These are phyloP conservation scores for Clarireedia sp. DNA, from an alignment of 2,329 filamentous ascomycete genomes.

Conservation along the genomic window DNA sequence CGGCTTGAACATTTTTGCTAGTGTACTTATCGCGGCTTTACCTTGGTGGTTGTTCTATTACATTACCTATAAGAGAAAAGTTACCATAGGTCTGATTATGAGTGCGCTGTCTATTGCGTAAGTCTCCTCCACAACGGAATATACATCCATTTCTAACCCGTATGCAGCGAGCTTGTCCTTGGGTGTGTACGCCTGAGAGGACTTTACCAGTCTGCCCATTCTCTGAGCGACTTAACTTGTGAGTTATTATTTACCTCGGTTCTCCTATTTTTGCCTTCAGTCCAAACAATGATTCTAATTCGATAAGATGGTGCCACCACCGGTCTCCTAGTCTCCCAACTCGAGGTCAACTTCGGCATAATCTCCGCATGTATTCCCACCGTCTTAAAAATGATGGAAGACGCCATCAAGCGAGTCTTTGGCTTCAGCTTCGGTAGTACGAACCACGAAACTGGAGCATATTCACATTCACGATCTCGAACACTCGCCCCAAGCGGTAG, in stretches of 20 bases:
- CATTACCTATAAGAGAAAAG: slow-evolving; percentile 12
- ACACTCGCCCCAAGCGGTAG: not conserved
- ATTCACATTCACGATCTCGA: not conserved
- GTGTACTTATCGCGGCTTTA: slow-evolving; percentile 4
- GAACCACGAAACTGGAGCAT: not conserved
- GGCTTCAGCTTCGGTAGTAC: not conserved
- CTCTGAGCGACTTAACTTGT: not conserved
- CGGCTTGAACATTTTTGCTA: slow-evolving; percentile 11
- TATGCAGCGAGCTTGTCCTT: not conserved
- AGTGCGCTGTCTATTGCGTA: slow-evolving; percentile 8
- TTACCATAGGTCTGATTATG: slow-evolving; percentile 9
- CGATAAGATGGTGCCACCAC: slow-evolving; percentile 7
- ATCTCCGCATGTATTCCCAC: slow-evolving; percentile 14
- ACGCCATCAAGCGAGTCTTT: slow-evolving; percentile 4
- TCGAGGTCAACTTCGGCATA: slow-evolving; percentile 14
- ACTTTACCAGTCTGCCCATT: not conserved
- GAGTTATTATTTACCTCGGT: not conserved
- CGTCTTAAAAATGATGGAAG: slow-evolving; percentile 10
- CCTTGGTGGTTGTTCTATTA: slow-evolving; percentile 11
- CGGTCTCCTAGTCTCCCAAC: slow-evolving; percentile 12
- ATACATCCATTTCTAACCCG: not conserved
- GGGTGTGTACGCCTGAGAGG: not conserved
- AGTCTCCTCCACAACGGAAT: not conserved
- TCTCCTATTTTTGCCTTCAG: not conserved
- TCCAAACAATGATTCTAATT: not conserved